Evolutionary conservation across 2,329 filamentous ascomycete genomes (phyloP), one percentile per base, ranked within the genome.

Genomic region (Dactylellina sp.): DNA sequence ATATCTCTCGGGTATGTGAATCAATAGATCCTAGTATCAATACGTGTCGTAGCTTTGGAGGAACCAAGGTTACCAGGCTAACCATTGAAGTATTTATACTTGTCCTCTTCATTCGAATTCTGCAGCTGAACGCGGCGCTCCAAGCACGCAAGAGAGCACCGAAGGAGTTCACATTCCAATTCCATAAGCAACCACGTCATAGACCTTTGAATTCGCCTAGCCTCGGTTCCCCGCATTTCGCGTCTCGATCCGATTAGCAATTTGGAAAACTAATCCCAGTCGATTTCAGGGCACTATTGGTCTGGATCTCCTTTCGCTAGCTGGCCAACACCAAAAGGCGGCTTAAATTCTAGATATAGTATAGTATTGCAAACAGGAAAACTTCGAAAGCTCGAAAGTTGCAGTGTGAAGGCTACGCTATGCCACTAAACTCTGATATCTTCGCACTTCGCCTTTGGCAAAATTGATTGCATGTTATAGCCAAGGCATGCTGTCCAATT

Each of bases 161-260:
- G 47, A 55, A 18, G 53, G 18, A 39, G 50, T 65, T 35, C 50
- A 65, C 61, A 65, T 65, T 56, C 61, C 61, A 47, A 56, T 65
- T 47, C 42, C 49, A 56, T 49, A 39, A 28, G 60, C 46, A 56
- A 72, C 59, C 66, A 72, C 68, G 68, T 72, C 59, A 72, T 72
- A 68, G 46, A 68, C 20, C 22, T 18, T 53, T 39, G 16, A 24
- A 59, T 60, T 65, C 60, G 68, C 68, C 68, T 72, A 72, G 68
- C 60, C 53, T 72, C 68, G 68, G 68, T 44, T 72, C 68, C 55
- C 68, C 68, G 60, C 68, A 72, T 72, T 71, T 42, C 47, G 59
- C 18, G 49, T 14, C 18, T 52, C 49, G 49, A 37, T 52, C 24
- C 28, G 49, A 52, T 52, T 52, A 52, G 49, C 49, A 35, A 16